These are phyloP conservation scores for Rhodocollybia butyracea DNA, from an alignment of 768 basidiomycete species.

Conservation along the genomic window DNA sequence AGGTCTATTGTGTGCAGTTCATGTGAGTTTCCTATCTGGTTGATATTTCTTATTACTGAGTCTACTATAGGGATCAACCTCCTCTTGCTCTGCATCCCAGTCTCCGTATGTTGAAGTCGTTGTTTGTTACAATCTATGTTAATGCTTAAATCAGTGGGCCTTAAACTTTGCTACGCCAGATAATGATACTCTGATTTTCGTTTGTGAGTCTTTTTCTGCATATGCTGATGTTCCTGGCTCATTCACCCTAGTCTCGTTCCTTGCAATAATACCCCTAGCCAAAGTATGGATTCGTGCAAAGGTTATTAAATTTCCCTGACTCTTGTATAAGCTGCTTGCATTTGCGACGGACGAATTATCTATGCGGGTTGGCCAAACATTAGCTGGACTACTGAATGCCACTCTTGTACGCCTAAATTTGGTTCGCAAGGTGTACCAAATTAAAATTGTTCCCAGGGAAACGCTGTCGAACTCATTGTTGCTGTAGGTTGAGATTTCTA, in stretches of 20 bases:
- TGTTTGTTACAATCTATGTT: neutral
- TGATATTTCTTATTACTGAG: neutral
- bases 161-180: constrained; percentile 40
- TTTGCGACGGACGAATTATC: constrained; percentile 69
- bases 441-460: constrained; percentile 14
- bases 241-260: constrained; percentile 41
- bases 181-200: constrained; percentile 43
- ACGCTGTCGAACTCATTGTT: constrained; percentile 45
- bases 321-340: constrained; percentile 41
- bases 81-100: neutral
- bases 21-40: constrained; percentile 34
- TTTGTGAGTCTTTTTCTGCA: constrained; percentile 36
- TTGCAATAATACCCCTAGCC: constrained; percentile 63
- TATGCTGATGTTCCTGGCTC: neutral
- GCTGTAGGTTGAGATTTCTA: constrained; percentile 35
- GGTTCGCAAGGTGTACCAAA: neutral
- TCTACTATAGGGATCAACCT: neutral
- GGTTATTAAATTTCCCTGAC: neutral
- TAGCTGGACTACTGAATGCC: constrained; percentile 63
- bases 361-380: constrained; percentile 54
- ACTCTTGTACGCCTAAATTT: constrained; percentile 40
- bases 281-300: constrained; percentile 32
- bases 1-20: constrained; percentile 53
- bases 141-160: constrained; percentile 39
- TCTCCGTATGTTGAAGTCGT: constrained; percentile 22